phyloP scores from a whole-genome alignment of 129 eudicot genomes.

The Lactuca saligna region DNA sequence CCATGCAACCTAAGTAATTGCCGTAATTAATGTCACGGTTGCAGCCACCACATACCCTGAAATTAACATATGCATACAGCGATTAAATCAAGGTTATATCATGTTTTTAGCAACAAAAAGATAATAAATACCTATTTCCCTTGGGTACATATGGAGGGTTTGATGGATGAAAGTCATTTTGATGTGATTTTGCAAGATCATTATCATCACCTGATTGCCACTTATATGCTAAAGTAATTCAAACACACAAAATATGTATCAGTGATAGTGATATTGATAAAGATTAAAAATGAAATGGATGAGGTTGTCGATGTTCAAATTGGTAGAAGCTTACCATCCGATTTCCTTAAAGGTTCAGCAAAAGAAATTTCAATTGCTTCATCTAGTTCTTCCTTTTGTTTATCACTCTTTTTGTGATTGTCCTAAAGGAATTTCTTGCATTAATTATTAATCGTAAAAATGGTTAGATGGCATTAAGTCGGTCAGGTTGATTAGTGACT shows the following conservation, averaged over 20 bases:
- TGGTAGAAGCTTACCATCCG: slow-evolving; percentile 44
- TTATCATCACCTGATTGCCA: slow-evolving; percentile 50
- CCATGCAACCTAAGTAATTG: slow-evolving; percentile 91
- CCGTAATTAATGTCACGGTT: slow-evolving; percentile 49
- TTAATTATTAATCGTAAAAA: not conserved
- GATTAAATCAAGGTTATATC: too few relatives aligned
- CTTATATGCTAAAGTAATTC: slow-evolving; percentile 38
- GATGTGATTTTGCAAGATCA: slow-evolving; percentile 56
- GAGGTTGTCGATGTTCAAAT: not conserved
- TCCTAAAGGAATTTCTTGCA: slow-evolving; percentile 44
- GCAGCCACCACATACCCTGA: too few relatives aligned
- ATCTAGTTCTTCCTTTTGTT: slow-evolving; percentile 86
- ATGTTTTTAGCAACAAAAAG: slow-evolving; percentile 4
- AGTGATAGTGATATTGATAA: not conserved
- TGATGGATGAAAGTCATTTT: slow-evolving; percentile 49
- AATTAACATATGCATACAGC: too few relatives aligned
- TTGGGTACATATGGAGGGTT: slow-evolving; percentile 59
- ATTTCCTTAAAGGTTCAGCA: slow-evolving; percentile 69
- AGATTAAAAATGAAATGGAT: slow-evolving; percentile 8
- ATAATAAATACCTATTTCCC: slow-evolving; percentile 47
- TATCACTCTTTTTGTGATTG: slow-evolving; percentile 57
- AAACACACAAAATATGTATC: slow-evolving; percentile 1
- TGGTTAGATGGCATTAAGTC: too few relatives aligned
- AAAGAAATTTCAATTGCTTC: slow-evolving; percentile 80
- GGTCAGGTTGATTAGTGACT: too few relatives aligned